Percentiles rank a stretch among this genome's conserved stretches.
phyloP scores from a whole-genome alignment of 371 early-diverging fungal genomes.

The Mortierella sp. region DNA sequence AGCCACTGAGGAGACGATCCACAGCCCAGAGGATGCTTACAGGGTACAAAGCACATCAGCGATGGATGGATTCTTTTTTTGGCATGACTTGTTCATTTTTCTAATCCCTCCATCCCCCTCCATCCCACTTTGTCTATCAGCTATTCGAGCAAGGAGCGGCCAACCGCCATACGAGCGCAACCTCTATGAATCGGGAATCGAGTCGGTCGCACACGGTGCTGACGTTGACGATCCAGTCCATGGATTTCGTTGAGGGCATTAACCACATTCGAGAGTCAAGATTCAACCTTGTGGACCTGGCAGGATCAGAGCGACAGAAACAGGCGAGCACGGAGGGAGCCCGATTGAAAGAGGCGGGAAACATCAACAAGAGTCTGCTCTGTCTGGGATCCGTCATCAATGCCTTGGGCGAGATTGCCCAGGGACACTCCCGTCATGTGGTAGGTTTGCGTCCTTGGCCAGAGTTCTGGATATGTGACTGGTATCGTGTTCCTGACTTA shows the following conservation, averaged over 20 bases:
- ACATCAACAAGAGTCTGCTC: constrained; percentile 89
- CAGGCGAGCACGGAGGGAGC: constrained; percentile 83
- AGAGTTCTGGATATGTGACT: neutral
- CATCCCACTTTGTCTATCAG: constrained; percentile 2
- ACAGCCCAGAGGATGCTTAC: constrained; percentile 67
- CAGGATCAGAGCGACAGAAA: constrained; percentile 89
- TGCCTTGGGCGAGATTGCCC: constrained; percentile 79
- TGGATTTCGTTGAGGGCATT: constrained; percentile 60
- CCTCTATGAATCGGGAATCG: constrained; percentile 71
- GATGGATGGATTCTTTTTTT: neutral
- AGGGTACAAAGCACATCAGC: constrained; percentile 20
- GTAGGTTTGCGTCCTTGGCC: constrained; percentile 14
- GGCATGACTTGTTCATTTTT: no score
- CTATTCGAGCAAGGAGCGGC: constrained; percentile 64
- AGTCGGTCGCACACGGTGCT: constrained; percentile 72
- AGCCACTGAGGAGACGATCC: constrained; percentile 65
- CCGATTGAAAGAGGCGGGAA: constrained; percentile 87
- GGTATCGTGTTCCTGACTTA: no score
- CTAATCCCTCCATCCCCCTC: no score
- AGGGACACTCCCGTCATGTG: constrained; percentile 80
- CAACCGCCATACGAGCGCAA: constrained; percentile 67
- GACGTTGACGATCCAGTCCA: constrained; percentile 67
- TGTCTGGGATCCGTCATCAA: constrained; percentile 93
- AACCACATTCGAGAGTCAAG: constrained; percentile 67
- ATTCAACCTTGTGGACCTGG: constrained; percentile 90